Base-by-base conservation (phyloP, 176 grass and related monocot species). In the Triticum turgidum region DNA sequence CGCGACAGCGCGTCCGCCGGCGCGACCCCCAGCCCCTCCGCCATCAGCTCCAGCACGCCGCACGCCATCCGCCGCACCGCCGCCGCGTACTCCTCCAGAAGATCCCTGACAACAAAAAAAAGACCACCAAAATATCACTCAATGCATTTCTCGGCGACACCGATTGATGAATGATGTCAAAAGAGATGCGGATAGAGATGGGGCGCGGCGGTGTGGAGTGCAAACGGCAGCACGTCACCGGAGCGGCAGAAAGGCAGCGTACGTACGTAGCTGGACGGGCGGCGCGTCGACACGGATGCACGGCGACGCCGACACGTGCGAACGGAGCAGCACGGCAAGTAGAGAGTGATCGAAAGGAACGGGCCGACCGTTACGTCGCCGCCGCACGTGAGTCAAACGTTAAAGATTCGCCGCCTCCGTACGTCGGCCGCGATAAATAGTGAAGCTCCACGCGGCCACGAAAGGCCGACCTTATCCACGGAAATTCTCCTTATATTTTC, bases 31-130 rank as follows among this genome's bases (percentile, higher is more conserved):
- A 98, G 88, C 10, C 95, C 93, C 82, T 98, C 89, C 49, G 95
- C 95, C 87, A 95, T 89, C 78, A 95, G 83, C 90, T 95, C 92
- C 82, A 98, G 84, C 70, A 95, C 75, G 58, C 52, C 89, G 72
- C 85, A 39, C 34, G 93, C 80, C 82, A 93, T 86, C 37, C 86
- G 88, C 69, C 89, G 92, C 81, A 93, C 86, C 63, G 87, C 95
- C 78, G 69, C 71, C 49, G 87, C 84, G 86, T 98, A 98, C 83
- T 93, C 91, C 18, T 86, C 87, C 83, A 98, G 24, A 15, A 85
- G 75, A 49, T 83, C 90, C 86, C 93, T 98, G 87, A 59, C 51
- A 54, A 54, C 41, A 49, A 47, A 13, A 17, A 54, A 52, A 2
- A 0, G 5, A 17, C 51, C 5, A 18, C 5, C 47, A 52, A 54